These are phyloP conservation scores for Fusarium torulosum DNA, from an alignment of 2,329 filamentous ascomycete genomes.

Conservation along the genomic window DNA sequence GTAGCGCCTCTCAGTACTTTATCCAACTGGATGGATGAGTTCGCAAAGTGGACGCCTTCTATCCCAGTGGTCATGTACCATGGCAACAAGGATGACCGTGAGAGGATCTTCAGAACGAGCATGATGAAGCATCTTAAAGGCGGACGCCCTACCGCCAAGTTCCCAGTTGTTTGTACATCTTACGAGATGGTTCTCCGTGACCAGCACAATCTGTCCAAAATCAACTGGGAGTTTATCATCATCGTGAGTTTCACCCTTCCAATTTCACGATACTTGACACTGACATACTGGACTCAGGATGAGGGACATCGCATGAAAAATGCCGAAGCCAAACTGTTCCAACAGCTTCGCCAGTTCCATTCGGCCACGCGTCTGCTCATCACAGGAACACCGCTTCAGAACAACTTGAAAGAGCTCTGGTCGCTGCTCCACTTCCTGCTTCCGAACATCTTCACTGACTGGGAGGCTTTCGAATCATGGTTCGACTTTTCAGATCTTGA, in stretches of 20 bases:
- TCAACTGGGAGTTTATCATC: conserved; percentile 97
- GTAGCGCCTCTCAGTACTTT: conserved; percentile 91
- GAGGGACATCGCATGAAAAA: conserved; percentile 99
- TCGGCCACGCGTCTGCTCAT: conserved; percentile 93
- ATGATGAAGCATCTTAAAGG: conserved; percentile 77
- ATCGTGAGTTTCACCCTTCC: conserved; percentile 68
- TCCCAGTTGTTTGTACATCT: conserved; percentile 92
- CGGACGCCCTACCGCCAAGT: conserved; percentile 71
- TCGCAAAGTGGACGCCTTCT: conserved; percentile 87
- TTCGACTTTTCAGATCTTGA: conserved; percentile 96
- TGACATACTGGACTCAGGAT: conserved; percentile 65
- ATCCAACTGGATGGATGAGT: conserved; percentile 96
- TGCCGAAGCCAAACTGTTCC: conserved; percentile 90
- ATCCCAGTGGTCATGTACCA: conserved; percentile 95
- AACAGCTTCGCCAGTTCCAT: conserved; percentile 86
- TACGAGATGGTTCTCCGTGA: conserved; percentile 98
- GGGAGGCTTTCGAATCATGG: conserved; percentile 94
- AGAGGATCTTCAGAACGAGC: conserved; percentile 76
- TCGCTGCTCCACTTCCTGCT: conserved; percentile 93
- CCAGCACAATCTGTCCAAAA: conserved; percentile 81
- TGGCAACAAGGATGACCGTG: conserved; percentile 82
- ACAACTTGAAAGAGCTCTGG: conserved; percentile 96
- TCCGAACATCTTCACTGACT: conserved; percentile 91
- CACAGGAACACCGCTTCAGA: conserved; percentile 94
- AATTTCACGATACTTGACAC: conserved; percentile 23